A percentile compares a stretch with the other conserved stretches of the same genome.
These are phyloP conservation scores for Diaporthe longicolla DNA, from an alignment of 2,329 filamentous ascomycete species.

Conservation along the genomic window DNA sequence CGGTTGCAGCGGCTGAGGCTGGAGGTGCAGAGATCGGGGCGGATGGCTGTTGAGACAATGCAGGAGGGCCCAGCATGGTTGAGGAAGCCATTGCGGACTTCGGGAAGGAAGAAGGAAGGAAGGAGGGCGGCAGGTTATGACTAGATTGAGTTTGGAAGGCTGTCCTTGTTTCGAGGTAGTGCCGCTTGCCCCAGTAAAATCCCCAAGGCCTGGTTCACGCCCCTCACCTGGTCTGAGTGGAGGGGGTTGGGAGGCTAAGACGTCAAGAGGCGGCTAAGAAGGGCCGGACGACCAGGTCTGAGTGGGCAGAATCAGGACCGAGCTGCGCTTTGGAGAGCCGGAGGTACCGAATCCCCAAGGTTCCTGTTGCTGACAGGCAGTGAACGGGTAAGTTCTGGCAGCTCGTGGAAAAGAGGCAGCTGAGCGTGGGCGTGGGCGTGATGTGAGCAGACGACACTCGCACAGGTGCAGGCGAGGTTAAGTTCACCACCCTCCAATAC, in stretches of 20 bases:
- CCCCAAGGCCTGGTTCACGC: constrained; percentile 14
- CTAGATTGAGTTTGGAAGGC: constrained; percentile 33
- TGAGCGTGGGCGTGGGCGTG: constrained; percentile 21
- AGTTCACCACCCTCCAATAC: constrained; percentile 37
- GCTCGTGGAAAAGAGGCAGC: constrained; percentile 24
- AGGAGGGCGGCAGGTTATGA: constrained; percentile 15
- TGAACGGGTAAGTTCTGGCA: constrained; percentile 8
- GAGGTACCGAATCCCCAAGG: constrained; percentile 12
- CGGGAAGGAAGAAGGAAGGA: constrained; percentile 18
- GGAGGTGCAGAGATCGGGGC: constrained; percentile 25
- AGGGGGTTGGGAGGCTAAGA: constrained; percentile 29
- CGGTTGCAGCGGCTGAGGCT: constrained; percentile 3
- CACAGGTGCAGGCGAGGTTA: constrained; percentile 7
- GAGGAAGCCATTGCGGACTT: constrained; percentile 49
- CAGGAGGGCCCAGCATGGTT: constrained; percentile 47
- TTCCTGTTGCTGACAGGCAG: constrained; percentile 20
- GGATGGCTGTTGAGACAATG: constrained; percentile 50
- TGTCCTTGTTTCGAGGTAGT: constrained; percentile 33
- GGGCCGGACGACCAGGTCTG: constrained; percentile 6
- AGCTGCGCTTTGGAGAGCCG: constrained; percentile 13
- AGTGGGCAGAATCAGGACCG: constrained; percentile 8
- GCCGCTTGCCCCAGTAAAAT: constrained; percentile 34
- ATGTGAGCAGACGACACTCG: constrained; percentile 9
- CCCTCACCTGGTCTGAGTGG: constrained; percentile 28
- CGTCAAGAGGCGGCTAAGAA: constrained; percentile 37